Evolutionary conservation across 176 grass and related monocot genomes (phyloP).

Genomic region (Miscanthus lutarioriparius): DNA sequence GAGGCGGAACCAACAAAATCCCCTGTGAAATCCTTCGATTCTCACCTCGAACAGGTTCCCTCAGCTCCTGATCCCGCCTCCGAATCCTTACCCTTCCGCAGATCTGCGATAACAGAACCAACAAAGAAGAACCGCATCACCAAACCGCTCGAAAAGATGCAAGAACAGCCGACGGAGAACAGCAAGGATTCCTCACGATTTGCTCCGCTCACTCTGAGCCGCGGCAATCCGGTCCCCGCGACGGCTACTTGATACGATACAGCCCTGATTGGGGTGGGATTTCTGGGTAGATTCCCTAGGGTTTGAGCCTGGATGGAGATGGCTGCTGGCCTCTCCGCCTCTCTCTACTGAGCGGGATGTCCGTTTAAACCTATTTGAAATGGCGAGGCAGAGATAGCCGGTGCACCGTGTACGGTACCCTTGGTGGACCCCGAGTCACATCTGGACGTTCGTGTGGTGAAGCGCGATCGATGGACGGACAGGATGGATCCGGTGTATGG

Average conservation of each 20-base stretch:
- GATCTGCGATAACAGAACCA: background rate
- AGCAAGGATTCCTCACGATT: slow-evolving; percentile 19
- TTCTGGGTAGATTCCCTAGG: slow-evolving; percentile 4
- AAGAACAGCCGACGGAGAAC: background rate
- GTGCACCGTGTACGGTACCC: background rate
- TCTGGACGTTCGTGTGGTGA: background rate
- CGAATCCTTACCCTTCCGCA: slow-evolving; percentile 1
- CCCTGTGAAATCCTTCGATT: background rate
- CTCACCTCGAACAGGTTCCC: slow-evolving; percentile 31
- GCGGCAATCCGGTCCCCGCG: background rate
- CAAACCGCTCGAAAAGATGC: background rate
- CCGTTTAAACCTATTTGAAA: slow-evolving; percentile 11
- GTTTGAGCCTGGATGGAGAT: slow-evolving; percentile 13
- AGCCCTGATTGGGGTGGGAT: background rate
- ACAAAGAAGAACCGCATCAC: background rate
- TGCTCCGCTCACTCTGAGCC: slow-evolving; percentile 10
- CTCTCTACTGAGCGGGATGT: slow-evolving; percentile 4
- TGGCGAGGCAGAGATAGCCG: background rate
- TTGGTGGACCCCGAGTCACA: background rate
- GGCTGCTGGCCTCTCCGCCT: background rate
- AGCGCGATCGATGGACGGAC: background rate
- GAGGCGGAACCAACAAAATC: background rate
- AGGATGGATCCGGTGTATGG: slow-evolving; percentile 13
- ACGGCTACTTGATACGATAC: background rate
- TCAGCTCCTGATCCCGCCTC: background rate